A percentile compares a stretch with the other conserved stretches of the same genome.
Conservation (phyloP, 352 stramenopile species). For the Phytophthora multivora region DNA sequence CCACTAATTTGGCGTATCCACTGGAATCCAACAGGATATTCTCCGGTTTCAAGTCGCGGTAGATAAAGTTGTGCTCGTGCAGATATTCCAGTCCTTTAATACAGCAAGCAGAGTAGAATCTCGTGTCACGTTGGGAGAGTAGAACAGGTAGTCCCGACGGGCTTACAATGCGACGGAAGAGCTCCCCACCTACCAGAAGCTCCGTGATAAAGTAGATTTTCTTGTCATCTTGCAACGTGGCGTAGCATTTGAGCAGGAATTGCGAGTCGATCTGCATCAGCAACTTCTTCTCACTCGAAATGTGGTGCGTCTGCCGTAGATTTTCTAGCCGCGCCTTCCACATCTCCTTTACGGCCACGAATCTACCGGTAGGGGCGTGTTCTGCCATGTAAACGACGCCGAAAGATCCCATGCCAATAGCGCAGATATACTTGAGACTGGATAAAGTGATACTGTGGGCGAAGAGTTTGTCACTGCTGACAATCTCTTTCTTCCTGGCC, state of each 20-base stretch:
- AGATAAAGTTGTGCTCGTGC: slow-evolving; percentile 74
- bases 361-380: slow-evolving; percentile 61
- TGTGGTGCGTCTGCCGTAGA: slow-evolving; percentile 89
- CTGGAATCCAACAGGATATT: slow-evolving; percentile 74
- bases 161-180: slow-evolving; percentile 74
- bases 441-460: slow-evolving; percentile 55
- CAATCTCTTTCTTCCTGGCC: slow-evolving; percentile 31
- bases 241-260: slow-evolving; percentile 95
- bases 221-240: slow-evolving; percentile 93
- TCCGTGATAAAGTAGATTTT: slow-evolving; percentile 97
- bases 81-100: slow-evolving; percentile 71
- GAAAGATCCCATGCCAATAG: slow-evolving; percentile 94
- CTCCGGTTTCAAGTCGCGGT: slow-evolving; percentile 78
- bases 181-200: slow-evolving; percentile 89
- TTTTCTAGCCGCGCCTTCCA: slow-evolving; percentile 47
- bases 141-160: slow-evolving; percentile 47
- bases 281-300: slow-evolving; percentile 96
- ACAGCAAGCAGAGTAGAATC: slow-evolving; percentile 64
- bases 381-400: slow-evolving; percentile 94
- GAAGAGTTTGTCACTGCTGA: slow-evolving; percentile 52
- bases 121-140: slow-evolving; percentile 68
- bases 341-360: slow-evolving; percentile 72
- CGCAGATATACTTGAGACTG: slow-evolving; percentile 56
- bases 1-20: slow-evolving; percentile 71
- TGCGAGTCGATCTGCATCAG: slow-evolving; percentile 91